Evolutionary conservation across 352 stramenopile species (phyloP).

Genomic region (Pythium aristosporum): DNA sequence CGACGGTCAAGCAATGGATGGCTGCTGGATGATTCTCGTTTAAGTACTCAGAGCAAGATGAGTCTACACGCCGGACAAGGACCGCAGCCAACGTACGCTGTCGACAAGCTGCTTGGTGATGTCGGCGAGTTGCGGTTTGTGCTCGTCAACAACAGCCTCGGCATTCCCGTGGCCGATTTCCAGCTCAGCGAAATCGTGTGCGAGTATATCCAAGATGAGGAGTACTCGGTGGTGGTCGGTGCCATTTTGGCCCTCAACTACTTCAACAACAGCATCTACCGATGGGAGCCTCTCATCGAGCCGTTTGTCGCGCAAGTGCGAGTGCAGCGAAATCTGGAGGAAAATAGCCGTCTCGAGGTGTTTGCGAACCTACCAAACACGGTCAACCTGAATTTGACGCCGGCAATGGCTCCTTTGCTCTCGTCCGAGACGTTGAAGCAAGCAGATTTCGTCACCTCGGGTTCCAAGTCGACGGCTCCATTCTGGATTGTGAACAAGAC

Average conservation of each 20-base stretch:
- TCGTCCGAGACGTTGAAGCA: conserved; percentile 77
- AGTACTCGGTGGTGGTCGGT: conserved; percentile 76
- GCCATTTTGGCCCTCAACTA: conserved; percentile 84
- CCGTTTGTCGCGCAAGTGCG: conserved; percentile 81
- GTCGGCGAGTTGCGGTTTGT: conserved; percentile 83
- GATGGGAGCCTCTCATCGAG: conserved; percentile 85
- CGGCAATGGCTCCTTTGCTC: conserved; percentile 81
- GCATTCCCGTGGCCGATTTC: conserved; percentile 86
- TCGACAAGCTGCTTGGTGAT: conserved; percentile 84
- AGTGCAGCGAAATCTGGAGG: conserved; percentile 63
- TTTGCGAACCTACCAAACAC: conserved; percentile 83
- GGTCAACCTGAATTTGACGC: conserved; percentile 87
- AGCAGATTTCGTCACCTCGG: conserved; percentile 85
- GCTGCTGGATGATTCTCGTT: conserved; percentile 12
- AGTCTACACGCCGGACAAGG: conserved; percentile 1
- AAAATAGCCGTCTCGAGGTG: conserved; percentile 74
- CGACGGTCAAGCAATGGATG: conserved; percentile 3
- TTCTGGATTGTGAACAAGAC: conserved; percentile 91
- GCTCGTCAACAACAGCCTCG: conserved; percentile 87
- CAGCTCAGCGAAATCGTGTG: conserved; percentile 86
- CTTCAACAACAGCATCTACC: conserved; percentile 92
- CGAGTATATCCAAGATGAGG: conserved; percentile 85
- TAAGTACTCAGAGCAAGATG: conserved; percentile 19
- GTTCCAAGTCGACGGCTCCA: conserved; percentile 83
- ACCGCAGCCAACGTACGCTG: conserved; percentile 33